Percentiles rank a stretch among this genome's conserved stretches.
Evolutionary conservation across 2,329 filamentous ascomycete genomes (phyloP).

Genomic region (Zymoseptoria crescenta): DNA sequence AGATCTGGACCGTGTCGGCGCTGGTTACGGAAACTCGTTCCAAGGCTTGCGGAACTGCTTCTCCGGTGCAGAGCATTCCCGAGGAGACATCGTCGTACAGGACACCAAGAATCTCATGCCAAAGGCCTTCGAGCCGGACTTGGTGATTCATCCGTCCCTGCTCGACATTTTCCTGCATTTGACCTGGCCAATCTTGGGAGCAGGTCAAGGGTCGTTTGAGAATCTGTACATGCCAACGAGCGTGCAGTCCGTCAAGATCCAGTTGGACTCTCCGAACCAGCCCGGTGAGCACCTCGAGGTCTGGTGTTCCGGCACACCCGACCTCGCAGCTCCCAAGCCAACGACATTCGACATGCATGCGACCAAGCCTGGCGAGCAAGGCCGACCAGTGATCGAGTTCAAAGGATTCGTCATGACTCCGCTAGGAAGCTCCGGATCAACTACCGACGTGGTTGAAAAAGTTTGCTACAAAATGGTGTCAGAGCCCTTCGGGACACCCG

Average conservation of each 20-base stretch:
- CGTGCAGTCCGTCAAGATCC: not conserved
- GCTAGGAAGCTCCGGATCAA: not conserved
- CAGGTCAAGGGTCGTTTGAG: not conserved
- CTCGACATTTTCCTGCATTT: constrained; percentile 2
- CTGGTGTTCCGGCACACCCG: not conserved
- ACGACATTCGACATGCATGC: not conserved
- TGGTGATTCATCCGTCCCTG: not conserved
- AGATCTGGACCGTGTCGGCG: not conserved
- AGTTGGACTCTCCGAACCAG: constrained; percentile 2
- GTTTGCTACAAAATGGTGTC: not conserved
- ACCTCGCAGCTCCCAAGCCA: not conserved
- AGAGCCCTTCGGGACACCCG: not conserved
- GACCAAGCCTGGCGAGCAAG: not conserved
- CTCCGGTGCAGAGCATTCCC: not conserved
- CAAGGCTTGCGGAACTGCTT: not conserved
- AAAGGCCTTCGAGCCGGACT: not conserved
- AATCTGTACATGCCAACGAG: constrained; percentile 1
- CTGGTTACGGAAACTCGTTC: not conserved
- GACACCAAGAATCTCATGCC: constrained; percentile 1
- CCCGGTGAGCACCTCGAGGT: constrained; percentile 9
- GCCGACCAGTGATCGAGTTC: not conserved
- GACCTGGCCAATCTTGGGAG: not conserved
- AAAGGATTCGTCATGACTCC: not conserved
- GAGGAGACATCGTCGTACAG: not conserved
- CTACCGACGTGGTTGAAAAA: not conserved